phyloP scores from a whole-genome alignment of 345 rosid genomes.

The Balakata baccata region DNA sequence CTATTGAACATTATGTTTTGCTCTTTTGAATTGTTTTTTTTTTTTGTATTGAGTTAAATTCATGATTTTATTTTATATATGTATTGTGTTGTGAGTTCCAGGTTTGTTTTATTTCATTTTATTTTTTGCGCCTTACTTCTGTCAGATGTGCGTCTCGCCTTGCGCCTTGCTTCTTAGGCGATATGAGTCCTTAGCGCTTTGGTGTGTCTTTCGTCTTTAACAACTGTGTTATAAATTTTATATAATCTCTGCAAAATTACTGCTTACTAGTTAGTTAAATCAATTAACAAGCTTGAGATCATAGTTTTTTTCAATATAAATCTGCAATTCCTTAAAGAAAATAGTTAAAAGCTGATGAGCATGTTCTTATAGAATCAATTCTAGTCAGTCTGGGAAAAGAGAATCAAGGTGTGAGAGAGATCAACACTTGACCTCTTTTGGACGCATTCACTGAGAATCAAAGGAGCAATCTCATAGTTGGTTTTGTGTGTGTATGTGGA shows the following conservation, averaged over 20 bases:
- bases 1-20: no score
- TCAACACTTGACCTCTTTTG: background rate
- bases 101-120: no score
- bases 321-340: background rate
- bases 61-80: no score
- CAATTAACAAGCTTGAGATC: background rate
- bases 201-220: no score
- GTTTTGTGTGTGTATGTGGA: background rate
- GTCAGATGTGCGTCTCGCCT: no score
- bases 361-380: background rate
- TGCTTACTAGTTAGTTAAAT: background rate
- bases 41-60: no score
- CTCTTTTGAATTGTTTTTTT: no score
- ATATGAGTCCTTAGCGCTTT: no score
- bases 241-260: background rate
- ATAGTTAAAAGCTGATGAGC: background rate
- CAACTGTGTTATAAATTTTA: no score
- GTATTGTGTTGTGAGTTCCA: no score
- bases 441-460: background rate
- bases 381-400: background rate
- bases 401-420: background rate
- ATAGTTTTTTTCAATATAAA: background rate
- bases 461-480: background rate
- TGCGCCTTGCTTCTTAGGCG: no score
- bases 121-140: no score